Percentiles rank a stretch among this genome's conserved stretches.
Evolutionary conservation across 768 basidiomycete genomes (phyloP).

Genomic region (Rhodotorula kratochvilovae): DNA sequence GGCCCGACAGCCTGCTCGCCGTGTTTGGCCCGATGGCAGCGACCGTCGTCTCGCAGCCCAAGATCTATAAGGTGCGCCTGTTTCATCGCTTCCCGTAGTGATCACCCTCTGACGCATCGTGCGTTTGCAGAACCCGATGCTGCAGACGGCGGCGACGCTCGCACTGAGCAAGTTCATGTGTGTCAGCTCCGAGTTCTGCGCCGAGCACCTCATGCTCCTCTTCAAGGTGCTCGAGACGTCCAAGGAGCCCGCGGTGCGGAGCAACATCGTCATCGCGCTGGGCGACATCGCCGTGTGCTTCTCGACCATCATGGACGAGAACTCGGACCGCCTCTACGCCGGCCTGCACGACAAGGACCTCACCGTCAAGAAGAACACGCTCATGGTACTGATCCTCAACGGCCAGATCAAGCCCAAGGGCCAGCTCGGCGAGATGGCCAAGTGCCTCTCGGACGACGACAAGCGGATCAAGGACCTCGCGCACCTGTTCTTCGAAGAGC

Average conservation of each 20-base stretch:
- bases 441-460: slow-evolving; percentile 90
- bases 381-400: slow-evolving; percentile 97
- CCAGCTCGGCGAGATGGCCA: slow-evolving; percentile 99
- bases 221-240: slow-evolving; percentile 93
- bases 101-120: background rate
- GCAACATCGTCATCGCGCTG: slow-evolving; percentile 94
- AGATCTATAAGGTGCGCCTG: slow-evolving; percentile 72
- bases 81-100: background rate
- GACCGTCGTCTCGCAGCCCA: slow-evolving; percentile 82
- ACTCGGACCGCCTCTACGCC: slow-evolving; percentile 89
- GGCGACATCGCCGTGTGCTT: slow-evolving; percentile 98
- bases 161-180: slow-evolving; percentile 95
- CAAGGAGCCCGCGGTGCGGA: slow-evolving; percentile 79
- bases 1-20: slow-evolving; percentile 71
- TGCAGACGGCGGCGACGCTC: slow-evolving; percentile 79
- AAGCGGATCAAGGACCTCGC: slow-evolving; percentile 83
- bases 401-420: slow-evolving; percentile 99
- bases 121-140: slow-evolving; percentile 64
- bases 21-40: slow-evolving; percentile 85
- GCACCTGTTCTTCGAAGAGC: slow-evolving; percentile 94
- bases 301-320: slow-evolving; percentile 93
- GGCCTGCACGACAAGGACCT: slow-evolving; percentile 81
- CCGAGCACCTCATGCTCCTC: slow-evolving; percentile 75
- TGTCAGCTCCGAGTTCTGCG: slow-evolving; percentile 89
- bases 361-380: slow-evolving; percentile 95